A percentile compares a stretch with the other conserved stretches of the same genome.
Evolutionary conservation across 2,329 filamentous ascomycete genomes (phyloP).

Genomic region (Aspergillus tamarii): DNA sequence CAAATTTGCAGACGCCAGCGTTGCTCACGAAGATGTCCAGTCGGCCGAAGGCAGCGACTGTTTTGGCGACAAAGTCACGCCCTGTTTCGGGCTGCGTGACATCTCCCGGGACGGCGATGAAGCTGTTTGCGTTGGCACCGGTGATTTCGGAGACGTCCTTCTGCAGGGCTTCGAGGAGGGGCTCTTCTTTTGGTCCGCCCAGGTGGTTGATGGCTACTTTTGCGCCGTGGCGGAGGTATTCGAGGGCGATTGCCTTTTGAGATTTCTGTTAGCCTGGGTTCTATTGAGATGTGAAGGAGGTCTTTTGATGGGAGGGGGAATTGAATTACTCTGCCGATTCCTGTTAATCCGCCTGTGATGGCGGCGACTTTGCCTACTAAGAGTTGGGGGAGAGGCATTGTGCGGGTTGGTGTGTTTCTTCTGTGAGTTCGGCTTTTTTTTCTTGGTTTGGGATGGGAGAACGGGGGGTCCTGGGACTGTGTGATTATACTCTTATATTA

Average conservation of each 20-base stretch:
- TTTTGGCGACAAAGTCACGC: conserved; percentile 65
- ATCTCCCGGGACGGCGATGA: conserved; percentile 75
- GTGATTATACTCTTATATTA: not conserved
- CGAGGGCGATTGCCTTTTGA: conserved; percentile 70
- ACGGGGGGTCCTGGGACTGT: not conserved
- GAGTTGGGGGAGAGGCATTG: conserved; percentile 50
- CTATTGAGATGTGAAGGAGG: not conserved
- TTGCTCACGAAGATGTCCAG: conserved; percentile 85
- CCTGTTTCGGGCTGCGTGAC: conserved; percentile 76
- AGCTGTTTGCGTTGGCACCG: conserved; percentile 32
- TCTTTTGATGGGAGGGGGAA: no score
- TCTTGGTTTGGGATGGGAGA: not conserved
- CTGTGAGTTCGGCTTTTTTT: not conserved
- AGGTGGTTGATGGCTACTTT: conserved; percentile 81
- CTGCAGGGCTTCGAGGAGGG: conserved; percentile 33
- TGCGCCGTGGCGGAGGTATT: conserved; percentile 76
- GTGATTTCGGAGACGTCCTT: conserved; percentile 34
- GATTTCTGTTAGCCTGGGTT: not conserved
- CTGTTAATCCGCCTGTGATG: conserved; percentile 84
- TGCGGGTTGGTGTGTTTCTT: not conserved
- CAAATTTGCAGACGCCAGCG: conserved; percentile 85
- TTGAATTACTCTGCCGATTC: conserved; percentile 67
- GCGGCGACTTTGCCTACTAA: conserved; percentile 77
- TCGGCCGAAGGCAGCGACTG: conserved; percentile 59
- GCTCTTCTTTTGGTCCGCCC: conserved; percentile 45